These are phyloP conservation scores for Porogramme epimiltina DNA, from an alignment of 1,284 basidiomycete species.

Conservation along the genomic window DNA sequence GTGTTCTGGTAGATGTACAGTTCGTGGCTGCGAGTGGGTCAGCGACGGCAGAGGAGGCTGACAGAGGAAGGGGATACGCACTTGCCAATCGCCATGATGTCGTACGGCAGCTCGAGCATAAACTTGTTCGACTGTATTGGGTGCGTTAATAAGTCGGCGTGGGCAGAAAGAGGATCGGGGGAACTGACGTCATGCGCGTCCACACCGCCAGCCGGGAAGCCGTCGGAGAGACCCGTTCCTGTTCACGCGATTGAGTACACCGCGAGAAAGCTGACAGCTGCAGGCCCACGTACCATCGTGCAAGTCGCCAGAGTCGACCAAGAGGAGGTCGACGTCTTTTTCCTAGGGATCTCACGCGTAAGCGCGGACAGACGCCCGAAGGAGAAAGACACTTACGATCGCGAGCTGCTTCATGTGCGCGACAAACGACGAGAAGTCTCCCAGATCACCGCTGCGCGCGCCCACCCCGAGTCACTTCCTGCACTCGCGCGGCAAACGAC, in stretches of 20 bases:
- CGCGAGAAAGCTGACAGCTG: not conserved
- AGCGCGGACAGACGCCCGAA: not conserved
- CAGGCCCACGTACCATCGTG: conserved; percentile 66
- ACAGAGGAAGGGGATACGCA: conserved; percentile 38
- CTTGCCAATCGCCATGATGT: conserved; percentile 87
- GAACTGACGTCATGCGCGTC: conserved; percentile 67
- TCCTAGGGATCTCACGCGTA: conserved; percentile 36
- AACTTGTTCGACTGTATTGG: conserved; percentile 64
- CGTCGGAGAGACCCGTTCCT: conserved; percentile 77
- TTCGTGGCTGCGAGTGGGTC: conserved; percentile 63
- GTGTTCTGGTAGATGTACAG: conserved; percentile 80
- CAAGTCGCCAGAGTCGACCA: conserved; percentile 77
- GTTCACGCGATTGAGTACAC: not conserved
- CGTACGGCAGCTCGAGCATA: conserved; percentile 77
- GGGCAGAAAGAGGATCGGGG: too few species aligned
- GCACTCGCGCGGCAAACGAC: not conserved
- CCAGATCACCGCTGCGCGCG: conserved; percentile 63
- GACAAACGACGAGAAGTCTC: conserved; percentile 82
- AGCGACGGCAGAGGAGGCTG: not conserved
- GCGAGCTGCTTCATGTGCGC: conserved; percentile 80
- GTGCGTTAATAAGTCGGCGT: conserved; percentile 2
- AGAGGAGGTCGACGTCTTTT: conserved; percentile 68
- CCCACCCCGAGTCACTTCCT: not conserved
- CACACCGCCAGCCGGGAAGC: conserved; percentile 67
- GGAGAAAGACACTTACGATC: conserved; percentile 29